Conservation (phyloP, 225 moss, liverwort and hornwort genomes). For the Sphagnum contortum region DNA sequence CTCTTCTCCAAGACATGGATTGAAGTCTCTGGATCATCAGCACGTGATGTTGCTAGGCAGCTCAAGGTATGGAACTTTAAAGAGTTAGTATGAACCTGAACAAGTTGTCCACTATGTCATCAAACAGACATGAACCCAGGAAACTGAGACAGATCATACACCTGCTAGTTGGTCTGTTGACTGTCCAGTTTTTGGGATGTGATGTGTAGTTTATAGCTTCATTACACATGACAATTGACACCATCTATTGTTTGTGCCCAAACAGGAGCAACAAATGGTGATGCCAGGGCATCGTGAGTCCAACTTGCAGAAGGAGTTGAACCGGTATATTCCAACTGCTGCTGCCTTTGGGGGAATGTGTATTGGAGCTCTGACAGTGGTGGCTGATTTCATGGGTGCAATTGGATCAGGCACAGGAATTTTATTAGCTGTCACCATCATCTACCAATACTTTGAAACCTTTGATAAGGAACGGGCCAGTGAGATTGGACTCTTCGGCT, state of each 20-base stretch:
- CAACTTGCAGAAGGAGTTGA: conserved; percentile 85
- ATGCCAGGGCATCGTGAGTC: conserved; percentile 98
- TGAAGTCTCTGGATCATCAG: conserved; percentile 94
- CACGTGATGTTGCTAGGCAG: conserved; percentile 93
- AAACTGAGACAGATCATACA: no score
- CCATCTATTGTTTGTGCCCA: neutral
- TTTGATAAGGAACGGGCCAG: conserved; percentile 95
- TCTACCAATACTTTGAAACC: conserved; percentile 95
- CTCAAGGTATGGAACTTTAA: conserved; percentile 44
- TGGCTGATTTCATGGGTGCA: conserved; percentile 97
- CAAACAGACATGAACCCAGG: no score
- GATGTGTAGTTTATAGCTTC: no score
- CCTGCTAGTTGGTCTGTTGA: no score
- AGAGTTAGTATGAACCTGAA: no score
- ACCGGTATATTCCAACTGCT: conserved; percentile 91
- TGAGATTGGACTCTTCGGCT: conserved; percentile 95
- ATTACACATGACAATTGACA: no score
- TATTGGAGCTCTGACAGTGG: conserved; percentile 87
- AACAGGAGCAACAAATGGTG: conserved; percentile 99
- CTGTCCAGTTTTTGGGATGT: no score
- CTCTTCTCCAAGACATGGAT: conserved; percentile 99
- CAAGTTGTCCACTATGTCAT: no score
- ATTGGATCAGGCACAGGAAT: conserved; percentile 98
- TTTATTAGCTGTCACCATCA: conserved; percentile 88
- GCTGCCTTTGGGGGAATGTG: conserved; percentile 96